Percentiles rank a stretch among this genome's conserved stretches.
These are phyloP conservation scores for Coemansia sp. DNA, from an alignment of 192 early-diverging fungal genomes.

Conservation along the genomic window DNA sequence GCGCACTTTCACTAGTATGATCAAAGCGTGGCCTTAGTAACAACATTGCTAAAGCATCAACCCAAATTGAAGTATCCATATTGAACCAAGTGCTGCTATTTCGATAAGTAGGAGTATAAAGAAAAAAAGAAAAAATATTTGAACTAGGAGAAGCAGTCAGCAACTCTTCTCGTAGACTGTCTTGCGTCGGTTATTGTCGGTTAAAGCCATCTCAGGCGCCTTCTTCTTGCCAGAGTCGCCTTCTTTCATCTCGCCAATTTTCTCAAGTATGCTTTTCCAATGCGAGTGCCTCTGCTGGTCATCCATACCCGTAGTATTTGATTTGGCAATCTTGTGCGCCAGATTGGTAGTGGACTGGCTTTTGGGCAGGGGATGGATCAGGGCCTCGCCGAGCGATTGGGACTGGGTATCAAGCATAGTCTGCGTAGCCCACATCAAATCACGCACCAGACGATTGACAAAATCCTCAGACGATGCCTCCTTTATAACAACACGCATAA, in stretches of 20 bases:
- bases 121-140: not conserved
- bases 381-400: constrained; percentile 37
- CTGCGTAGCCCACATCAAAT: constrained; percentile 58
- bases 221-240: not conserved
- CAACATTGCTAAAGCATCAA: too few species aligned
- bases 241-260: constrained; percentile 35
- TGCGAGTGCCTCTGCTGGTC: constrained; percentile 24
- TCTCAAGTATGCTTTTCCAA: constrained; percentile 29
- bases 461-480: constrained; percentile 59
- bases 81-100: not conserved
- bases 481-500: constrained; percentile 69
- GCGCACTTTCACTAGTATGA: constrained; percentile 3
- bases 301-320: constrained; percentile 12
- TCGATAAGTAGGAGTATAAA: constrained; percentile 2
- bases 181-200: constrained; percentile 20
- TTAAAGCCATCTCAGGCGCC: constrained; percentile 10
- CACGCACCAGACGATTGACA: constrained; percentile 53
- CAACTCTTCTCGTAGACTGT: constrained; percentile 38
- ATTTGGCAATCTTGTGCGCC: constrained; percentile 21
- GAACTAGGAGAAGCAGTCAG: constrained; percentile 4
- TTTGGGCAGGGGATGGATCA: constrained; percentile 28
- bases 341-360: constrained; percentile 31
- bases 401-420: constrained; percentile 44
- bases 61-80: too few species aligned
- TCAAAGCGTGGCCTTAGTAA: not conserved